Conservation (phyloP, 2,329 filamentous ascomycete species). For the Talaromyces funiculosus region DNA sequence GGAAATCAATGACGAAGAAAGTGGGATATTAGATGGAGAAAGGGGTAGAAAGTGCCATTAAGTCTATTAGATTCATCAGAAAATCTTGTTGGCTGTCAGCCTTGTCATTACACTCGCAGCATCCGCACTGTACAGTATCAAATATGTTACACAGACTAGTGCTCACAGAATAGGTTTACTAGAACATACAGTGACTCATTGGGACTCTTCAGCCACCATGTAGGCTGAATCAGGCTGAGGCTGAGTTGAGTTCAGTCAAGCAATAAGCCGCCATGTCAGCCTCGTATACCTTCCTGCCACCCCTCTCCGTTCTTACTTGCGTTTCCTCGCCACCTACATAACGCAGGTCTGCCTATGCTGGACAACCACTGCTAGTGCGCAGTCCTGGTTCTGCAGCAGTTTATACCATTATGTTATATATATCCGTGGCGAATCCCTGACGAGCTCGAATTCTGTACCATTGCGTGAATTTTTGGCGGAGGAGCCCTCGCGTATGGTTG, state of each 20-base stretch:
- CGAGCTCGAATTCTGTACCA: not conserved
- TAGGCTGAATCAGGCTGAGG: not conserved
- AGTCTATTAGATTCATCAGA: not conserved
- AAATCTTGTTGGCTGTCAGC: not conserved
- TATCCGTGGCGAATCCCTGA: not conserved
- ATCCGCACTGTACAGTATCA: not conserved
- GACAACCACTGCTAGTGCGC: not conserved
- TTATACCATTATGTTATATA: not conserved
- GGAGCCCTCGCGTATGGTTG: not conserved
- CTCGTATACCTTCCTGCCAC: not conserved
- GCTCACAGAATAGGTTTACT: not conserved
- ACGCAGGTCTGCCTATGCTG: not conserved
- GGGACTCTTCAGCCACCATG: not conserved
- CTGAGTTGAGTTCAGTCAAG: not conserved
- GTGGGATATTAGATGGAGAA: not conserved
- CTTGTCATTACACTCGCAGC: too few species aligned
- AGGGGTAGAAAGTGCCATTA: not conserved
- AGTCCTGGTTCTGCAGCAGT: not conserved
- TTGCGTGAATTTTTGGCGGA: not conserved
- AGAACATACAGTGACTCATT: not conserved
- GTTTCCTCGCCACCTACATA: not conserved
- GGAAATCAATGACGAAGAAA: not conserved
- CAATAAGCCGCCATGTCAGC: not conserved
- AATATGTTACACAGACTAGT: not conserved
- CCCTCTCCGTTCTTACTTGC: not conserved